phyloP scores from a whole-genome alignment of 495 filamentous ascomycete genomes.

The Aspergillus coremiiformis region DNA sequence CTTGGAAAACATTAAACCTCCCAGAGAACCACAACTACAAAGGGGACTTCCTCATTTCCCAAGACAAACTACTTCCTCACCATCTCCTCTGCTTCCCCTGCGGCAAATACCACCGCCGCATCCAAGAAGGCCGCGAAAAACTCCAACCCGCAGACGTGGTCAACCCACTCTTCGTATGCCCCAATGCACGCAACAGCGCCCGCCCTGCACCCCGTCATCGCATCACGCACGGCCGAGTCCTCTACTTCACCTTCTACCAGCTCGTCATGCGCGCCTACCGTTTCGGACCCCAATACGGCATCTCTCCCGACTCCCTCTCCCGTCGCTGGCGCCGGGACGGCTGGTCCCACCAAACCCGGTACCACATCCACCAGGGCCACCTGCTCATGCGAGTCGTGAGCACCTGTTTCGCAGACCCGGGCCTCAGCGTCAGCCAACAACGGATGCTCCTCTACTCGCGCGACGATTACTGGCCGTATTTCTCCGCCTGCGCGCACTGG shows the following conservation, averaged over 20 bases:
- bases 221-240: constrained; percentile 43
- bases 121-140: constrained; percentile 40
- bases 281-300: constrained; percentile 39
- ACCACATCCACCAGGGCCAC: constrained; percentile 41
- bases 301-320: constrained; percentile 31
- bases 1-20: constrained; percentile 26
- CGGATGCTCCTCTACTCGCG: constrained; percentile 49
- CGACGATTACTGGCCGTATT: constrained; percentile 54
- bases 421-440: constrained; percentile 35
- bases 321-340: constrained; percentile 44
- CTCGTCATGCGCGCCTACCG: constrained; percentile 38
- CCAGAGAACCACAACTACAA: constrained; percentile 34
- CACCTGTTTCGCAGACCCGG: constrained; percentile 36
- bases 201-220: constrained; percentile 40
- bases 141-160: constrained; percentile 39
- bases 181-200: constrained; percentile 33
- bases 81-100: constrained; percentile 55
- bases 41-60: constrained; percentile 37
- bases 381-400: constrained; percentile 48
- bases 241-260: constrained; percentile 50
- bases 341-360: constrained; percentile 46
- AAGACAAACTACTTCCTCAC: constrained; percentile 40
- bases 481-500: constrained; percentile 54
- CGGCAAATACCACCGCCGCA: constrained; percentile 43
- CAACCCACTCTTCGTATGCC: constrained; percentile 49